These are phyloP conservation scores for Canna indica DNA, from an alignment of 176 grass and related monocot species.

Conservation along the genomic window DNA sequence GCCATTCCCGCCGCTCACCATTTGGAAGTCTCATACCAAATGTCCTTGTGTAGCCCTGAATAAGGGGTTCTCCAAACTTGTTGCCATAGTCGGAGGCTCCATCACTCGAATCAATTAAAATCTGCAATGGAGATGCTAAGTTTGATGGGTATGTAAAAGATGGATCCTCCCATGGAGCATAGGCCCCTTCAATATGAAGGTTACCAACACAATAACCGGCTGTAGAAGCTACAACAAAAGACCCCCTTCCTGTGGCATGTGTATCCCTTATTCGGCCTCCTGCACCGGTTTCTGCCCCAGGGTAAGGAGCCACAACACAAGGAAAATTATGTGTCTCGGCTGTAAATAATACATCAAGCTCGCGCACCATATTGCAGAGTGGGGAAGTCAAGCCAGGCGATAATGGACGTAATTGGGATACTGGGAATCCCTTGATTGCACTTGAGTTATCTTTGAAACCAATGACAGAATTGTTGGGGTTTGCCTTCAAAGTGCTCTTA, in stretches of 20 bases:
- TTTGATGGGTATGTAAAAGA: slow-evolving; percentile 68
- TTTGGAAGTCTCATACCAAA: slow-evolving; percentile 71
- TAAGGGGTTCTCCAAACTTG: slow-evolving; percentile 89
- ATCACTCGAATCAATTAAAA: slow-evolving; percentile 75
- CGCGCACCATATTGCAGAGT: slow-evolving; percentile 29
- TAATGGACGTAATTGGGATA: slow-evolving; percentile 53
- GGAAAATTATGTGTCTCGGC: slow-evolving; percentile 95
- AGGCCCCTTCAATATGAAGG: slow-evolving; percentile 58
- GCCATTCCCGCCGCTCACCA: slow-evolving; percentile 77
- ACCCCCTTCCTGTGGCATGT: slow-evolving; percentile 81
- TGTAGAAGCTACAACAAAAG: slow-evolving; percentile 77
- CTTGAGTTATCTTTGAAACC: slow-evolving; percentile 93
- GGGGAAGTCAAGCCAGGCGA: slow-evolving; percentile 46
- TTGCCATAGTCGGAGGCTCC: slow-evolving; percentile 95
- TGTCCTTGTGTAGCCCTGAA: slow-evolving; percentile 76
- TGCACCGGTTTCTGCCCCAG: slow-evolving; percentile 72
- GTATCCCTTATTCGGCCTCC: slow-evolving; percentile 86
- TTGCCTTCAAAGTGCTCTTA: slow-evolving; percentile 69
- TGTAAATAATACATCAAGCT: slow-evolving; percentile 81
- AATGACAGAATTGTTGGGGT: slow-evolving; percentile 73
- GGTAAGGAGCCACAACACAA: slow-evolving; percentile 79
- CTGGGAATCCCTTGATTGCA: slow-evolving; percentile 67
- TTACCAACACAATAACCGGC: slow-evolving; percentile 86
- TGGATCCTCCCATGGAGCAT: slow-evolving; percentile 75
- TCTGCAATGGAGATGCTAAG: slow-evolving; percentile 67